Conservation (phyloP, 2,329 filamentous ascomycete species). For the Keithomyces neogunnii region DNA sequence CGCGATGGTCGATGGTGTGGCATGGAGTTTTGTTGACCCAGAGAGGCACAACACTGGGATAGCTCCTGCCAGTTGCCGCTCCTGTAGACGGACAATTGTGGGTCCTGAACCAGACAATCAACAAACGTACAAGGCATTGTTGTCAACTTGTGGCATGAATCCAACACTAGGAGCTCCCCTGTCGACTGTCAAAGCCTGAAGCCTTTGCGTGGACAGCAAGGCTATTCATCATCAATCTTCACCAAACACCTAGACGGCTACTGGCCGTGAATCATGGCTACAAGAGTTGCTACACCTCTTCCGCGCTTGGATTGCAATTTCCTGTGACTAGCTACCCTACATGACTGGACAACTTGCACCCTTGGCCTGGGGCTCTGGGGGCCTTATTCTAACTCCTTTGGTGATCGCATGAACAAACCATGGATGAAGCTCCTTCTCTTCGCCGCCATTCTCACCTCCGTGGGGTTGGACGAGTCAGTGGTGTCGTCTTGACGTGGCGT, state of each 20-base stretch:
- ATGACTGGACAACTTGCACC: background rate
- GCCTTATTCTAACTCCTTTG: background rate
- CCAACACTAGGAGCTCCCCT: too few species aligned
- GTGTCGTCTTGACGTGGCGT: background rate
- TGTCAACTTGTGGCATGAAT: too few species aligned
- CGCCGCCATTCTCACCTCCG: background rate
- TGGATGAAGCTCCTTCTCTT: conserved; percentile 12
- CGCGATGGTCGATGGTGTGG: background rate
- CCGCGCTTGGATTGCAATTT: too few species aligned
- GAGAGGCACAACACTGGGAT: background rate
- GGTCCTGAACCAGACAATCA: background rate
- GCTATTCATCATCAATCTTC: too few species aligned
- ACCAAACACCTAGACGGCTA: too few species aligned
- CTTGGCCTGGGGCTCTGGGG: background rate
- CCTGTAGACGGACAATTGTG: background rate
- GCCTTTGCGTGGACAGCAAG: too few species aligned
- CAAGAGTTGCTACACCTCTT: too few species aligned
- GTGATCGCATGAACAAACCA: conserved; percentile 8
- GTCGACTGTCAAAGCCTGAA: too few species aligned
- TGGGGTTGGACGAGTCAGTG: background rate
- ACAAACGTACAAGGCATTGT: too few species aligned
- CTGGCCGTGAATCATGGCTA: too few species aligned
- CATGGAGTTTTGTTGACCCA: background rate
- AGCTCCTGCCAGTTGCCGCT: background rate
- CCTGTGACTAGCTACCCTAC: background rate